Conservation (phyloP, 2,329 filamentous ascomycete species). For the Epichloe sp. region DNA sequence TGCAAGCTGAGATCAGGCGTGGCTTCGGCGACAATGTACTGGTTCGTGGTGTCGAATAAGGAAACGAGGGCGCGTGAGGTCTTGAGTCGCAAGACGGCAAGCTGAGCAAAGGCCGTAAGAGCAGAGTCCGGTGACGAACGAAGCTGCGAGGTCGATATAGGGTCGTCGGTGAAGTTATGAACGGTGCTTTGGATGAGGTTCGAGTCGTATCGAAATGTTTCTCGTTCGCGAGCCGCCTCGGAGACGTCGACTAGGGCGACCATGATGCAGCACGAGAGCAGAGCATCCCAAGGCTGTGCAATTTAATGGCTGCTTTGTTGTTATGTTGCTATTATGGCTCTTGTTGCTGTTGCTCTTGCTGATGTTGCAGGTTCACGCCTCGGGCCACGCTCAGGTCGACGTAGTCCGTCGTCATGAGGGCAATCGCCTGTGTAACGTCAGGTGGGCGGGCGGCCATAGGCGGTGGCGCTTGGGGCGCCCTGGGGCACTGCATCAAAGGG, state of each 20-base stretch:
- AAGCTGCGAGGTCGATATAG: slow-evolving; percentile 7
- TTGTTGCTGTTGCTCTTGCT: background rate
- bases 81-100: slow-evolving; percentile 29
- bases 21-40: slow-evolving; percentile 35
- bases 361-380: background rate
- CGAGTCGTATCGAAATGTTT: slow-evolving; percentile 2
- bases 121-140: slow-evolving; percentile 17
- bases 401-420: background rate
- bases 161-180: background rate
- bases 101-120: slow-evolving; percentile 33
- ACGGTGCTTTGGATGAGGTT: background rate
- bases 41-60: slow-evolving; percentile 30
- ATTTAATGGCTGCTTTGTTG: too few relatives aligned
- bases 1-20: slow-evolving; percentile 13
- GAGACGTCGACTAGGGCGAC: slow-evolving; percentile 1
- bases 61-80: slow-evolving; percentile 30
- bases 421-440: background rate
- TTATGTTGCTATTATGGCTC: background rate
- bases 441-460: background rate
- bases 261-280: background rate
- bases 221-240: slow-evolving; percentile 1
- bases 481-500: background rate
- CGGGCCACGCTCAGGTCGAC: background rate
- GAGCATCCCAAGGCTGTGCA: background rate
- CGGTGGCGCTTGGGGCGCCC: background rate